These are phyloP conservation scores for Pleurotus djamor DNA, from an alignment of 768 basidiomycete genomes.

Conservation along the genomic window DNA sequence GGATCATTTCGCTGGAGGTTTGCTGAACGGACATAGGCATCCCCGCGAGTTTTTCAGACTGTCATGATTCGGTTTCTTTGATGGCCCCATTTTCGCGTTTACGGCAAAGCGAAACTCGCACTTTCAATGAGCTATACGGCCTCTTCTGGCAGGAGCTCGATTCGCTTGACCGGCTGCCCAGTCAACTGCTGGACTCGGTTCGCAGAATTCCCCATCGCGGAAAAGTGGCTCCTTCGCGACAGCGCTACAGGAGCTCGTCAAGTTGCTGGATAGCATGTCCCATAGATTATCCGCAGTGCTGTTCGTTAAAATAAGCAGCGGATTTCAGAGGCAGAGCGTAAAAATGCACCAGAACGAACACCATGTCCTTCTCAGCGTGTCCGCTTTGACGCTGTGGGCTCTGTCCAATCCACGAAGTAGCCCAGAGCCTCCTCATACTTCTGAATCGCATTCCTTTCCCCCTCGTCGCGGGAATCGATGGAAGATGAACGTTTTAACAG, in stretches of 20 bases:
- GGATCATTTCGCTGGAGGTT: conserved; percentile 84
- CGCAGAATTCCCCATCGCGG: conserved; percentile 77
- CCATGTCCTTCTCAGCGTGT: conserved; percentile 69
- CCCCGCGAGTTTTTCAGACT: conserved; percentile 45
- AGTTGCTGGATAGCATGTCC: conserved; percentile 71
- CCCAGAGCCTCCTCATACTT: conserved; percentile 58
- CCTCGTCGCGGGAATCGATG: conserved; percentile 90
- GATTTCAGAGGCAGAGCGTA: background rate
- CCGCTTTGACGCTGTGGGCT: conserved; percentile 84
- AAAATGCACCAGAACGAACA: conserved; percentile 68
- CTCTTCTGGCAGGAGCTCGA: conserved; percentile 94
- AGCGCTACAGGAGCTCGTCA: conserved; percentile 65
- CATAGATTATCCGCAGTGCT: conserved; percentile 81
- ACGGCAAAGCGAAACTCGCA: conserved; percentile 83
- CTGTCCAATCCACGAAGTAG: conserved; percentile 81
- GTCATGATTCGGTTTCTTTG: conserved; percentile 21
- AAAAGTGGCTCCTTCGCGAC: conserved; percentile 83
- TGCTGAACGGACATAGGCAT: conserved; percentile 91
- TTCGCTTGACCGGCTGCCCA: conserved; percentile 53
- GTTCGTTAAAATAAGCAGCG: background rate
- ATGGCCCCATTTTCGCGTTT: conserved; percentile 39
- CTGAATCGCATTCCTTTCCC: conserved; percentile 97
- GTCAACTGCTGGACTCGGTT: conserved; percentile 42
- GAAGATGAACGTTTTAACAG: conserved; percentile 34
- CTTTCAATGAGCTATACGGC: conserved; percentile 91